Percentiles rank a stretch among this genome's conserved stretches.
Conservation (phyloP, 176 grass and related monocot species). For the Thinopyrum elongatum region DNA sequence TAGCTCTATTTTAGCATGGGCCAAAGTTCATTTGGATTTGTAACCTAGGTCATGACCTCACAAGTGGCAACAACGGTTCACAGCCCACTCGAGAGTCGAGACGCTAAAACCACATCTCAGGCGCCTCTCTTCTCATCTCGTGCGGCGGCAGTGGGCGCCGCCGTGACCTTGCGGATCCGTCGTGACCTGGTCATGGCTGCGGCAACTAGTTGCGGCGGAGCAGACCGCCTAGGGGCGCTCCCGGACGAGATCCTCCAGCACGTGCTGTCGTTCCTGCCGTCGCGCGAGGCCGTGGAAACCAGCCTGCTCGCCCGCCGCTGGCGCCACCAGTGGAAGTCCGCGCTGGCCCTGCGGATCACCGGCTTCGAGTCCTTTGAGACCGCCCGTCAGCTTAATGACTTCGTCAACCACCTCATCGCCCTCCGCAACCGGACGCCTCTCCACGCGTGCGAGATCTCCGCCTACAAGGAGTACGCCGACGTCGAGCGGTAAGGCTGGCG, state of each 20-base stretch:
- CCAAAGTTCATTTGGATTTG: no score
- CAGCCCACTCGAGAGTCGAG: no score
- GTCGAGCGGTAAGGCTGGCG: no score
- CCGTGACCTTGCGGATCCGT: background rate
- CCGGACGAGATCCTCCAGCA: background rate
- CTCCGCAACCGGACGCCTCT: background rate
- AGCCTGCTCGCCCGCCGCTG: background rate
- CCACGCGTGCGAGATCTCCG: background rate
- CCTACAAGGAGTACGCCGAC: background rate
- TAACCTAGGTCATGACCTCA: no score
- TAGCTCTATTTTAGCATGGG: no score
- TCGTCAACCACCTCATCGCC: background rate
- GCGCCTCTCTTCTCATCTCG: accelerated
- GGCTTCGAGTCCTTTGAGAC: background rate
- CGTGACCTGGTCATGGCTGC: background rate
- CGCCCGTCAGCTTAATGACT: background rate
- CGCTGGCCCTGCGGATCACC: background rate
- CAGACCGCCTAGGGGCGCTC: background rate
- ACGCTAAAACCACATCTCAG: no score
- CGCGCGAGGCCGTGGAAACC: background rate
- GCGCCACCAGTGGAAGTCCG: background rate
- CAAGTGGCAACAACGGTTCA: no score
- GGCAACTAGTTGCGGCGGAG: background rate
- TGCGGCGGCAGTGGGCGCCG: no score
- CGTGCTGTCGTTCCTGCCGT: background rate